A percentile compares a stretch with the other conserved stretches of the same genome.
phyloP scores from a whole-genome alignment of 345 rosid species.

The Reutealis trisperma region DNA sequence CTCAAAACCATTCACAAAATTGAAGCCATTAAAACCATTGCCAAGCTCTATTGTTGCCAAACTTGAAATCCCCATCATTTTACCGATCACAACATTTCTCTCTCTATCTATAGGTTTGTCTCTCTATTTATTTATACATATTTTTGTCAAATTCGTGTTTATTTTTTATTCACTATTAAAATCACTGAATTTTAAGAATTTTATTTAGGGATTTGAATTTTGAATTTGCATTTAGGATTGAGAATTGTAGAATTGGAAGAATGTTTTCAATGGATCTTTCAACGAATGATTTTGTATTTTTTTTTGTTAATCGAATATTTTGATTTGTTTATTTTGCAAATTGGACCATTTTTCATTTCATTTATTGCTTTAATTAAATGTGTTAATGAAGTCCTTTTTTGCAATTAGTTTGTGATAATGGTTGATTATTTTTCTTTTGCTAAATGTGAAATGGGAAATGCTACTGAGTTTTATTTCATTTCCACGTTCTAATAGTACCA shows the following conservation, averaged over 20 bases:
- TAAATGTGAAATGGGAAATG: background rate
- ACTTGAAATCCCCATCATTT: no score
- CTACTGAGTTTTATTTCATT: background rate
- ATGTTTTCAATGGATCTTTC: conserved; percentile 3
- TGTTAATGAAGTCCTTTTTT: no score
- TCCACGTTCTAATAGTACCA: background rate
- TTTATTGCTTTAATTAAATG: no score
- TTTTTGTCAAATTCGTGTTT: background rate
- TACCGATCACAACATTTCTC: conserved; percentile 18
- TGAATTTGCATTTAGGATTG: background rate
- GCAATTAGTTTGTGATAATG: background rate
- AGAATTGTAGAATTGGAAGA: background rate
- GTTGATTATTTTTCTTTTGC: no score
- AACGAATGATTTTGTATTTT: background rate
- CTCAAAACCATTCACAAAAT: no score
- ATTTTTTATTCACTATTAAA: background rate
- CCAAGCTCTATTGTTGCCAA: no score
- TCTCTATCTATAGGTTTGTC: conserved; percentile 5
- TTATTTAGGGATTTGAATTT: background rate
- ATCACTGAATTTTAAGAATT: background rate
- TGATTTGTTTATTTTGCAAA: background rate
- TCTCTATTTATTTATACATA: background rate
- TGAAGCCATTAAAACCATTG: no score
- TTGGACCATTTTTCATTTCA: no score
- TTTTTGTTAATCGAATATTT: background rate